Evolutionary conservation across 2,329 filamentous ascomycete species (phyloP), one percentile per base, ranked within the genome.

Genomic region (Sporothrix dimorphospora): DNA sequence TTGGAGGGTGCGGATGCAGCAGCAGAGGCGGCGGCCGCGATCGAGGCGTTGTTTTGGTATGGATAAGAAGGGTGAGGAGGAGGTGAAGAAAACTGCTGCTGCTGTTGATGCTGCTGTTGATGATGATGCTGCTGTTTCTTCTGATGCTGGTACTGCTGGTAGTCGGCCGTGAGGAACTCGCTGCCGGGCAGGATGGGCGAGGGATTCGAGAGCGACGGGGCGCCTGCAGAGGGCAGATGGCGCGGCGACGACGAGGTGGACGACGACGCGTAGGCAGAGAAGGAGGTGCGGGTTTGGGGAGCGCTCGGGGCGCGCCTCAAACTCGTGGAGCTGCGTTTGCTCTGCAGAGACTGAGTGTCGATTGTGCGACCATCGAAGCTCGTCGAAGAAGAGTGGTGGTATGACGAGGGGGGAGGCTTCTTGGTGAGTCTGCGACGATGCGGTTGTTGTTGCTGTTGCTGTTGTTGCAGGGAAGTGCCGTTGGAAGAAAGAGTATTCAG

Each of bases 291-390:
- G 77, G 81, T 80, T 78, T 82, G 82, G 78, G 87, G 87, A 82
- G 87, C 87, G 80, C 87, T 89, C 76, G 88, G 88, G 79, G 87
- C 84, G 79, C 87, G 85, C 79, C 84, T 86, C 79, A 90, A 83
- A 80, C 87, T 90, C 78, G 86, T 85, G 76, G 88, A 89, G 85
- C 88, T 90, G 81, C 86, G 85, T 84, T 89, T 86, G 83, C 86
- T 89, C 81, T 85, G 84, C 77, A 90, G 81, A 76, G 86, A 89
- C 77, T 83, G 83, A 81, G 85, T 82, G 82, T 89, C 87, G 82
- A 84, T 83, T 77, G 71, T 69, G 71, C 82, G 81, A 82, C 83
- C 82, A 83, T 88, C 86, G 82, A 85, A 81, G 79, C 82, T 83
- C 78, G 83, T 83, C 67, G 82, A 85, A 75, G 85, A 83, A 76